Evolutionary conservation across 2,329 filamentous ascomycete species (phyloP), one percentile per base, ranked within the genome.

Genomic region (Beauveria sp.): DNA sequence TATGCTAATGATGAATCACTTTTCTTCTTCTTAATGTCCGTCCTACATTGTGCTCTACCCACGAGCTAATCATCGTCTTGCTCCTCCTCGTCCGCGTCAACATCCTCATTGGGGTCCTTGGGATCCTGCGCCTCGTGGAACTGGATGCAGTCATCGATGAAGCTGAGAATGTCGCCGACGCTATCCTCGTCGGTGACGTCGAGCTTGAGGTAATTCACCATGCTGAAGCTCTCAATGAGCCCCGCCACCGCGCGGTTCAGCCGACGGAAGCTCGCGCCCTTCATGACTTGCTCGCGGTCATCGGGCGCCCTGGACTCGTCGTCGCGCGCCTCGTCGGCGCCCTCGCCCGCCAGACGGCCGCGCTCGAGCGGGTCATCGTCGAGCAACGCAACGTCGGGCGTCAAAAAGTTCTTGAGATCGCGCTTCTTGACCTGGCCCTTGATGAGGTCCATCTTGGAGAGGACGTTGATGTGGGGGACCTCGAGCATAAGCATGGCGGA

Each of bases 401-500:
- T 91, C 61, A 96, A 79, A 71, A 96, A 99, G 24, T 91, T 84
- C 77, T 96, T 96, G 63, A 99, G 73, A 68, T 98, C 92, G 73
- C 89, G 89, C 74, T 91, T 91, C 62, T 87, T 87, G 28, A 98
- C 84, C 74, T 95, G 90, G 45, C 90, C 91, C 73, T 95, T 95
- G 66, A 98, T 86, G 64, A 98, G 83, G 73, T 99, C 95, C 93
- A 98, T 98, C 78, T 99, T 99, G 71, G 89, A 96, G 61, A 99
- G 79, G 63, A 99, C 89, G 73, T 99, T 99, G 71, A 99, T 86
- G 72, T 99, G 95, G 5, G 95, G 95, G 66, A 98, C 86, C 76
- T 98, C 95, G 65, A 99, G 84, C 91, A 98, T 95, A 70, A 99
- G 86, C 95, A 99, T 99, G 66, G 95, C 93, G 70, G 90, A 96